Percentiles rank a stretch among this genome's conserved stretches.
Evolutionary conservation across 169 alveolate genomes (phyloP).

Genomic region (Cardiosporidium cionae): DNA sequence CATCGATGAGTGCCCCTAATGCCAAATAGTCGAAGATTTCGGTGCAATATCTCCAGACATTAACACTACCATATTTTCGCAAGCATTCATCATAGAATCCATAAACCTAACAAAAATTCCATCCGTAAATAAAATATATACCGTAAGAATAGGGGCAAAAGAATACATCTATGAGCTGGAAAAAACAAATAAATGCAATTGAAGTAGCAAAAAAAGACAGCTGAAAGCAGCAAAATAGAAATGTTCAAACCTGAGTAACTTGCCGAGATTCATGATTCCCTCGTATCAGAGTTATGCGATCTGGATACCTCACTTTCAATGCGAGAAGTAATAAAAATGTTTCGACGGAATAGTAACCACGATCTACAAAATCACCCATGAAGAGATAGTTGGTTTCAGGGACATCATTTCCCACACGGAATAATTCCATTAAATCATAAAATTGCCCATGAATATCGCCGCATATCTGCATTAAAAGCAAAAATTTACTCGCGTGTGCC

Average conservation of each 20-base stretch:
- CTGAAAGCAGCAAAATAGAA: not conserved
- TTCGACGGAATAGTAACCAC: conserved; percentile 93
- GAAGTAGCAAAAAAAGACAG: no score
- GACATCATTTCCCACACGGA: conserved; percentile 83
- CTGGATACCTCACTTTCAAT: conserved; percentile 81
- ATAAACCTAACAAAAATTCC: conserved; percentile 90
- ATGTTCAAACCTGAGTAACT: conserved; percentile 80
- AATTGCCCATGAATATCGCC: conserved; percentile 98
- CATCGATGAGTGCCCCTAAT: conserved; percentile 92
- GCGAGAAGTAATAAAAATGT: conserved; percentile 81
- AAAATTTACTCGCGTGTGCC: no score
- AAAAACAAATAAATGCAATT: no score
- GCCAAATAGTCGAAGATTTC: conserved; percentile 89
- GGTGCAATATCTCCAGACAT: conserved; percentile 69
- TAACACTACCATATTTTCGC: conserved; percentile 94
- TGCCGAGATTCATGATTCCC: conserved; percentile 93
- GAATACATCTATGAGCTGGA: no score
- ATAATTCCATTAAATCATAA: conserved; percentile 90
- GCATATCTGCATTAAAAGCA: conserved; percentile 61
- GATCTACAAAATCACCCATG: conserved; percentile 96
- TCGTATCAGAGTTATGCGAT: conserved; percentile 80
- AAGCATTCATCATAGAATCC: conserved; percentile 99
- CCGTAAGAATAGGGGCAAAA: no score
- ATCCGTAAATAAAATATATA: conserved; percentile 49
- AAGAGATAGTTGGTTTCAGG: conserved; percentile 94